phyloP scores from a whole-genome alignment of 169 alveolate genomes.

The Plasmodium adleri region DNA sequence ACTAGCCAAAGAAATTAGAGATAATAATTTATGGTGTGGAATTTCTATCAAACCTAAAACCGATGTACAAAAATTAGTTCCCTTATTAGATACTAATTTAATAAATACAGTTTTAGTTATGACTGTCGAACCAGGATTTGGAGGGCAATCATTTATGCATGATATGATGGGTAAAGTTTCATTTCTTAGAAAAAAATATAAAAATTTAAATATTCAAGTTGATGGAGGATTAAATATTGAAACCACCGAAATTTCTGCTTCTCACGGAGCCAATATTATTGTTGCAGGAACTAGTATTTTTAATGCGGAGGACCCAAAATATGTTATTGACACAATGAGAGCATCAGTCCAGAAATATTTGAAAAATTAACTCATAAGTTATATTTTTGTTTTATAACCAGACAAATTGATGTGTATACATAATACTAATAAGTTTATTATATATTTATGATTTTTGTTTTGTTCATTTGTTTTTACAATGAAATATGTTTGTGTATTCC shows the following conservation, averaged over 20 bases:
- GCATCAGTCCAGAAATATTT: constrained; percentile 66
- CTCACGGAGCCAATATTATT: constrained; percentile 91
- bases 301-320: constrained; percentile 75
- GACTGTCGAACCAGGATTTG: constrained; percentile 96
- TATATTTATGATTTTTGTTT: not conserved
- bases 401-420: not conserved
- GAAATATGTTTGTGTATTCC: not conserved
- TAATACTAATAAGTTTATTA: not conserved
- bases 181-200: constrained; percentile 79
- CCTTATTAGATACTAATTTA: constrained; percentile 72
- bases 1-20: constrained; percentile 38
- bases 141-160: constrained; percentile 91
- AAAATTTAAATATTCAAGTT: constrained; percentile 84
- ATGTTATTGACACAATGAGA: constrained; percentile 79
- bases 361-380: constrained; percentile 6
- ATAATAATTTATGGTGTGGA: constrained; percentile 70
- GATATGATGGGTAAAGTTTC: constrained; percentile 89
- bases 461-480: not conserved
- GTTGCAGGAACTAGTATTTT: constrained; percentile 90
- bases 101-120: constrained; percentile 88
- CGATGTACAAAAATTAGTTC: constrained; percentile 51
- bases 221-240: constrained; percentile 91
- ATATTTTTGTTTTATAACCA: no score
- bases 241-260: constrained; percentile 84
- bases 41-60: constrained; percentile 52